phyloP scores from a whole-genome alignment of 2,329 filamentous ascomycete genomes.

The Sclerotinia sclerotiorum region DNA sequence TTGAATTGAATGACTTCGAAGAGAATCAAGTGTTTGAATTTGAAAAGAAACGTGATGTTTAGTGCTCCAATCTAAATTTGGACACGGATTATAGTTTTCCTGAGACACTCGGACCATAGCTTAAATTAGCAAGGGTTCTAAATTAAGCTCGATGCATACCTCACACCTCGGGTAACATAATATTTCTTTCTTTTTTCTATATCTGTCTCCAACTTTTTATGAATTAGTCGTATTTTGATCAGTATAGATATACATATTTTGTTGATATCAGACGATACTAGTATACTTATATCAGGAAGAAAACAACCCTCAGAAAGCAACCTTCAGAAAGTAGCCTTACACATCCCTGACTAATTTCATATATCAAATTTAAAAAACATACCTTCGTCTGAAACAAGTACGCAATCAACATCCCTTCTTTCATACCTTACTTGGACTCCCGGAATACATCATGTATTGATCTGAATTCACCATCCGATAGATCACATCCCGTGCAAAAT shows the following conservation, averaged over 20 bases:
- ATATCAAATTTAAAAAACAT: not conserved
- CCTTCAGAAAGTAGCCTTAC: not conserved
- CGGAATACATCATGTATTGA: not conserved
- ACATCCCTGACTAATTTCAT: not conserved
- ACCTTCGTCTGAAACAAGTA: not conserved
- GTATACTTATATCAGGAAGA: too few species aligned
- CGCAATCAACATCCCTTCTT: not conserved
- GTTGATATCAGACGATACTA: too few species aligned
- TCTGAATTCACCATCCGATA: not conserved
- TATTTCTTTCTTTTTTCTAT: too few species aligned
- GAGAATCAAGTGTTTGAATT: not conserved
- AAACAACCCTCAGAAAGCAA: too few species aligned
- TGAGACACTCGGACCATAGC: not conserved
- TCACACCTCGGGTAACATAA: too few species aligned
- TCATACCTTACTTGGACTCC: not conserved
- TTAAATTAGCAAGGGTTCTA: not conserved
- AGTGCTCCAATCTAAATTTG: not conserved
- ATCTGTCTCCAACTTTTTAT: too few species aligned
- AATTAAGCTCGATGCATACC: not conserved
- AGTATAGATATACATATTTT: too few species aligned
- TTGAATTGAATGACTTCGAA: too few species aligned
- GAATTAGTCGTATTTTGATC: too few species aligned
- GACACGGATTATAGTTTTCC: not conserved
- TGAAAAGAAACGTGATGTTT: not conserved
- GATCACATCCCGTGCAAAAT: not conserved